Conservation (phyloP, 2,329 filamentous ascomycete species). For the Cladosporium phlei region DNA sequence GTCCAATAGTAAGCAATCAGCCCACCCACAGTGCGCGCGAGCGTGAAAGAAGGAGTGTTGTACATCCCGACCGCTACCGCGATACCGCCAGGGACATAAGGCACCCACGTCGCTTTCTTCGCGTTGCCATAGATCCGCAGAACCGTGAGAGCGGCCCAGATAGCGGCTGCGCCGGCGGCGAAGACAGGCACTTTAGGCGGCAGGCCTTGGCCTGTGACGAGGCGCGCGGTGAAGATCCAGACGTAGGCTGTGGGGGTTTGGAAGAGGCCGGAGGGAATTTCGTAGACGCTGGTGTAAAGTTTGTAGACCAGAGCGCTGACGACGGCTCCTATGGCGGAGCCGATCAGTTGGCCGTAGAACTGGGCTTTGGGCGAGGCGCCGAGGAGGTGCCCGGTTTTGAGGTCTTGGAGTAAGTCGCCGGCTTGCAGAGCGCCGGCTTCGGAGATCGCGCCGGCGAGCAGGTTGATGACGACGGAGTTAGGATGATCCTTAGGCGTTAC, state of each 20-base stretch:
- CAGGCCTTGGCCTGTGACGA: conserved; percentile 86
- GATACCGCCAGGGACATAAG: conserved; percentile 83
- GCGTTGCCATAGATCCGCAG: conserved; percentile 56
- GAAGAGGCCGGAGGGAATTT: conserved; percentile 82
- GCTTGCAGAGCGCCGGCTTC: conserved; percentile 86
- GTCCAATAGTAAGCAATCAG: conserved; percentile 74
- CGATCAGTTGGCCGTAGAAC: conserved; percentile 94
- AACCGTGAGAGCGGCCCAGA: conserved; percentile 69
- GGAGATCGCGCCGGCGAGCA: conserved; percentile 84
- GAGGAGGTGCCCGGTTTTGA: conserved; percentile 91
- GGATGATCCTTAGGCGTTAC: conserved; percentile 76
- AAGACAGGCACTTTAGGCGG: conserved; percentile 79
- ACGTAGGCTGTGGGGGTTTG: conserved; percentile 93
- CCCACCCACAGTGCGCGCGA: conserved; percentile 81
- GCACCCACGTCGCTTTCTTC: conserved; percentile 56
- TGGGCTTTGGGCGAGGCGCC: conserved; percentile 91
- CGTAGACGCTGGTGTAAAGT: conserved; percentile 84
- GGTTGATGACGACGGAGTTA: conserved; percentile 88
- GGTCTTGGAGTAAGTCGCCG: conserved; percentile 92
- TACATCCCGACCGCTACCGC: conserved; percentile 98
- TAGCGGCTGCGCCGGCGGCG: conserved; percentile 65
- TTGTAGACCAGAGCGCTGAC: conserved; percentile 83
- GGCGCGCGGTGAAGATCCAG: conserved; percentile 92
- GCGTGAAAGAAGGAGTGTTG: conserved; percentile 91
- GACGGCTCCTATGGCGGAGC: conserved; percentile 77